A percentile compares a stretch with the other conserved stretches of the same genome.
Evolutionary conservation across 148 eudicot species (phyloP).

Genomic region (Pharnaceum exiguum): DNA sequence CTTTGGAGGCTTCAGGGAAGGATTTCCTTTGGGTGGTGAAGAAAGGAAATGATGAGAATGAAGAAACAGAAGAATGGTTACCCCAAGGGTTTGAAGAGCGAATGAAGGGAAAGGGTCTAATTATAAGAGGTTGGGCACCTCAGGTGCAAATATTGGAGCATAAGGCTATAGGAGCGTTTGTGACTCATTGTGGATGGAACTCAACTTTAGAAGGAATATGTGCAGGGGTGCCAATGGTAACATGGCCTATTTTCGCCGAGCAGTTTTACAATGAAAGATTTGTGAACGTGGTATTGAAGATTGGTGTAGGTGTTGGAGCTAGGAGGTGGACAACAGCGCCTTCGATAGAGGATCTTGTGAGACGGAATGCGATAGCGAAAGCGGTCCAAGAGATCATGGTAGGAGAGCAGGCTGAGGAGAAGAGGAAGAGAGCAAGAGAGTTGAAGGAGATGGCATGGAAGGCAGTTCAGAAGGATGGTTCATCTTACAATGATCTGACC

Average conservation of each 20-base stretch:
- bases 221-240: slow-evolving; percentile 35
- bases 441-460: slow-evolving; percentile 29
- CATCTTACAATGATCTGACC: slow-evolving; percentile 20
- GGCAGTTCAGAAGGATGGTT: slow-evolving; percentile 34
- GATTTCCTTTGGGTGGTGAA: slow-evolving; percentile 60
- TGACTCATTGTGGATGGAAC: slow-evolving; percentile 53
- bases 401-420: slow-evolving; percentile 28
- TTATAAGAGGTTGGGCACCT: slow-evolving; percentile 38
- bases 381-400: slow-evolving; percentile 31
- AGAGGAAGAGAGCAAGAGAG: slow-evolving; percentile 19
- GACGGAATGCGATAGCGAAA: slow-evolving; percentile 11
- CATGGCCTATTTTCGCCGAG: slow-evolving; percentile 38
- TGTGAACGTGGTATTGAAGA: slow-evolving; percentile 24
- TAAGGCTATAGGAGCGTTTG: slow-evolving; percentile 28
- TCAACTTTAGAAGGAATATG: slow-evolving; percentile 34
- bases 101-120: slow-evolving; percentile 23
- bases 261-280: slow-evolving; percentile 35
- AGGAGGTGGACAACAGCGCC: slow-evolving; percentile 9
- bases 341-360: background rate
- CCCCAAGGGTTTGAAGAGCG: slow-evolving; percentile 22
- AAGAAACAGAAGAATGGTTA: slow-evolving; percentile 28
- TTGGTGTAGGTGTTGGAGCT: slow-evolving; percentile 31
- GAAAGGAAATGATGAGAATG: slow-evolving; percentile 9
- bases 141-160: slow-evolving; percentile 38
- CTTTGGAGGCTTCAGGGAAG: slow-evolving; percentile 42